Percentiles rank a stretch among this genome's conserved stretches.
Evolutionary conservation across 2,329 filamentous ascomycete genomes (phyloP).

Genomic region (Plectosphaerella plurivora): DNA sequence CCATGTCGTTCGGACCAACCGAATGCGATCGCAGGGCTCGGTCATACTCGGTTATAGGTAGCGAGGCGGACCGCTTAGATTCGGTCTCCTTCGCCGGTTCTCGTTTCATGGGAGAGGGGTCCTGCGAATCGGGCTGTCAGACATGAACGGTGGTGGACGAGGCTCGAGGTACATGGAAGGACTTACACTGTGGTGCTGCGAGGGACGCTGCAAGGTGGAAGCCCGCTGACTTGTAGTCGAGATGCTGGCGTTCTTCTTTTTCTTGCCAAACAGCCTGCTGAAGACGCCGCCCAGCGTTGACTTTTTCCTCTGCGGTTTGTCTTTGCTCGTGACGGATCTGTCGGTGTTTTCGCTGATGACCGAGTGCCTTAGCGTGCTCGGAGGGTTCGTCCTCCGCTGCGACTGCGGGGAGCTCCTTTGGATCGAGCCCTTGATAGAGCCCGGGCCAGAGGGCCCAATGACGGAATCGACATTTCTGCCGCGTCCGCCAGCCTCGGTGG

Average conservation of each 20-base stretch:
- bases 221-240: constrained; percentile 21
- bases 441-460: constrained; percentile 1
- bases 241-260: constrained; percentile 40
- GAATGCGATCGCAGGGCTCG: constrained; percentile 59
- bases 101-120: constrained; percentile 30
- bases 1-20: constrained; percentile 50
- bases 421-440: constrained; percentile 7
- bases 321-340: constrained; percentile 23
- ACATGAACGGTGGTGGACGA: not conserved
- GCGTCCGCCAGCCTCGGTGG: constrained; percentile 5
- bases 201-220: constrained; percentile 15
- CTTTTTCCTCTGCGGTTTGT: constrained; percentile 48
- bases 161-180: not conserved
- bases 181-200: constrained; percentile 48
- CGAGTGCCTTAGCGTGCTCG: constrained; percentile 42
- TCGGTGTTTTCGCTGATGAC: constrained; percentile 37
- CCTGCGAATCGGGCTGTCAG: constrained; percentile 20
- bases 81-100: constrained; percentile 26
- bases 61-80: constrained; percentile 51
- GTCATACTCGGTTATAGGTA: constrained; percentile 58
- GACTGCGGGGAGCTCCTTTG: constrained; percentile 15
- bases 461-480: constrained; percentile 6
- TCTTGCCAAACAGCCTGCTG: constrained; percentile 54
- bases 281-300: constrained; percentile 53
- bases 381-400: constrained; percentile 29